Percentiles rank a stretch among this genome's conserved stretches.
Evolutionary conservation across 768 basidiomycete species (phyloP).

Genomic region (Leccinum truebloodii): DNA sequence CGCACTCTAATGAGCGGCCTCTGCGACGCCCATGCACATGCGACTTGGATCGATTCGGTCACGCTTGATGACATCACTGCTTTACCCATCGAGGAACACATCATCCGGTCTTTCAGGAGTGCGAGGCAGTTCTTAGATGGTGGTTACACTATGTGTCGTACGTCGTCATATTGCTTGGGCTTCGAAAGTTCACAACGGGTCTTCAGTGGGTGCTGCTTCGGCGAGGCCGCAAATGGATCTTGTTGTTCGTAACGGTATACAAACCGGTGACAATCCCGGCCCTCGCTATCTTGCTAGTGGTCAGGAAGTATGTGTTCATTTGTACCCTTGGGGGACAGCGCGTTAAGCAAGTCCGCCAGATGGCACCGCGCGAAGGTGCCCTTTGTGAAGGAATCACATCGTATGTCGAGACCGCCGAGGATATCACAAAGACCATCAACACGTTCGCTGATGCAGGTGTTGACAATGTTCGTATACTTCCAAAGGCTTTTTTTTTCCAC

Average conservation of each 20-base stretch:
- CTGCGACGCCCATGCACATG: constrained; percentile 38
- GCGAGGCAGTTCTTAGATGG: constrained; percentile 37
- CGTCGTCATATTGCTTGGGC: not conserved
- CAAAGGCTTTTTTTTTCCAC: not conserved
- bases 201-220: constrained; percentile 36
- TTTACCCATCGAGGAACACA: constrained; percentile 36
- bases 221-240: constrained; percentile 36
- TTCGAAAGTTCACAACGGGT: not conserved
- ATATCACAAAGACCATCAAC: constrained; percentile 29
- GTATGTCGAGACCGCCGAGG: constrained; percentile 32
- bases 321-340: not conserved
- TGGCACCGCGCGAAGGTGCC: constrained; percentile 34
- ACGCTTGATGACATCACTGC: constrained; percentile 32
- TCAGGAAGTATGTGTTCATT: constrained; percentile 29
- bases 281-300: constrained; percentile 39
- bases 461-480: constrained; percentile 18
- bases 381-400: constrained; percentile 35
- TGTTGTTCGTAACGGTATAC: constrained; percentile 37
- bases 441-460: constrained; percentile 27
- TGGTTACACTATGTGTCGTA: constrained; percentile 41
- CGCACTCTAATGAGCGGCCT: constrained; percentile 40
- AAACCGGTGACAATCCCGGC: constrained; percentile 35
- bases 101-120: constrained; percentile 30
- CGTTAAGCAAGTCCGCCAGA: constrained; percentile 17
- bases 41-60: constrained; percentile 33